Evolutionary conservation across 345 rosid genomes (phyloP), one percentile per base, ranked within the genome.

Genomic region (Eucalyptus cloeziana): DNA sequence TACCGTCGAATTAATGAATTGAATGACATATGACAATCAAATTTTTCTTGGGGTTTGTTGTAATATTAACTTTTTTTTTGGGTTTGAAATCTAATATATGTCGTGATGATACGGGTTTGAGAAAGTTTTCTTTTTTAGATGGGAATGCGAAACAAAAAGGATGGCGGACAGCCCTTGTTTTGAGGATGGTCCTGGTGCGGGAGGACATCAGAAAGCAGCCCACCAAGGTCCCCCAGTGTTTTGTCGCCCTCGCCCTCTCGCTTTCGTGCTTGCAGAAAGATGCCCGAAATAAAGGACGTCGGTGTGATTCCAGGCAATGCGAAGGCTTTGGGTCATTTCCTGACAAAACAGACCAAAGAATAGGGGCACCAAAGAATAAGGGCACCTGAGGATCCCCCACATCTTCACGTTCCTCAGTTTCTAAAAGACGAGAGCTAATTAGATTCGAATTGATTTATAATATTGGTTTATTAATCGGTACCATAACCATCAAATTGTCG

Each of bases 11-110:
- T 51, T 7, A 1, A 51, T 51, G 8, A 51, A 51, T 51, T 17
- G 2, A 3, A 51, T 51, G 0, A 17, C 0, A 51, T 17, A 16
- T 51, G 8, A 51, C 22, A 3, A 51, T 17, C 4, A 8, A 51
- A 1, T 16, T 51, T 51, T 51, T 17, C 0, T 17, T 51, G 2
- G 1, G 7, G 56, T 7, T 51, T 17, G 56, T 17, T 17, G 4
- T 3, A 7, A 52, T 7, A 7, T 52, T 19, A 3, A 7, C 56
- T 52, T 19, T 3, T 52, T 52, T 7, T 52, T 17, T 7, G 25
- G 58, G 2, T 52, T 52, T 52, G 25, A 9, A 56, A 56, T 13
- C 12, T 56, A 5, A 11, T 27, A 60, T 3, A 21, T 19, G 27
- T 37, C 10, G 45, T 37, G 45, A 10, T 22, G 2, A 10, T 9